Conservation (phyloP, 495 filamentous ascomycete species). For the Neurospora hispaniola region DNA sequence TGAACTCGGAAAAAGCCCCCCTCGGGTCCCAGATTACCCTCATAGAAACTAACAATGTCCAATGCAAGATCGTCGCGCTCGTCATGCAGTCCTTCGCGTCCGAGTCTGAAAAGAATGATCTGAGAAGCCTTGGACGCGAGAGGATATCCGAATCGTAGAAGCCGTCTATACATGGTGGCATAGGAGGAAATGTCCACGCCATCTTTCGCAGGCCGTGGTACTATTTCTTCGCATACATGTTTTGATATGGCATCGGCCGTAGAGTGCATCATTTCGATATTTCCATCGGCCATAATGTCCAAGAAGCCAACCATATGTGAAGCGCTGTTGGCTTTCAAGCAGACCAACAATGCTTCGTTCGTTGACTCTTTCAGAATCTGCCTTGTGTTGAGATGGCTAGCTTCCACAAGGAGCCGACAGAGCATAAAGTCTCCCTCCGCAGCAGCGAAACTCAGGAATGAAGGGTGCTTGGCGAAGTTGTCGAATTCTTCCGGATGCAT, state of each 20-base stretch:
- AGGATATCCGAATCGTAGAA: slow-evolving; percentile 6
- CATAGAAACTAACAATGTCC: slow-evolving; percentile 17
- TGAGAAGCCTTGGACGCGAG: slow-evolving; percentile 11
- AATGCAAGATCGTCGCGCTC: slow-evolving; percentile 21
- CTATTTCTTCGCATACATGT: slow-evolving; percentile 6
- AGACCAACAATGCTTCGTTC: slow-evolving; percentile 4
- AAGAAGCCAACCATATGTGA: slow-evolving; percentile 15
- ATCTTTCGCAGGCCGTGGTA: neutral
- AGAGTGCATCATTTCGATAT: neutral
- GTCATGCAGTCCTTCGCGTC: slow-evolving; percentile 16
- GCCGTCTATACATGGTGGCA: slow-evolving; percentile 3
- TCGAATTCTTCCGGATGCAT: slow-evolving; percentile 69
- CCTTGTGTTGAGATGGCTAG: slow-evolving; percentile 4
- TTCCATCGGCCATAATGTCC: slow-evolving; percentile 19
- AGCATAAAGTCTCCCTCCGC: slow-evolving; percentile 19
- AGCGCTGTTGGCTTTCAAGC: neutral
- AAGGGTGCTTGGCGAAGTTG: slow-evolving; percentile 47
- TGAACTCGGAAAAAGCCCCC: slow-evolving; percentile 18
- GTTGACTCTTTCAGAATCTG: neutral
- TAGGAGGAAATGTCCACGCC: slow-evolving; percentile 4
- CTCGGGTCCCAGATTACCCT: neutral
- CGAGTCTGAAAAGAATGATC: slow-evolving; percentile 21
- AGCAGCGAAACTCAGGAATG: slow-evolving; percentile 14
- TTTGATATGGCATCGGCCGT: slow-evolving; percentile 6
- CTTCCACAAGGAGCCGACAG: slow-evolving; percentile 19